Evolutionary conservation across 1,139 yeast species (phyloP), one percentile per base, ranked within the genome.

Genomic region (Hansenula anomala): DNA sequence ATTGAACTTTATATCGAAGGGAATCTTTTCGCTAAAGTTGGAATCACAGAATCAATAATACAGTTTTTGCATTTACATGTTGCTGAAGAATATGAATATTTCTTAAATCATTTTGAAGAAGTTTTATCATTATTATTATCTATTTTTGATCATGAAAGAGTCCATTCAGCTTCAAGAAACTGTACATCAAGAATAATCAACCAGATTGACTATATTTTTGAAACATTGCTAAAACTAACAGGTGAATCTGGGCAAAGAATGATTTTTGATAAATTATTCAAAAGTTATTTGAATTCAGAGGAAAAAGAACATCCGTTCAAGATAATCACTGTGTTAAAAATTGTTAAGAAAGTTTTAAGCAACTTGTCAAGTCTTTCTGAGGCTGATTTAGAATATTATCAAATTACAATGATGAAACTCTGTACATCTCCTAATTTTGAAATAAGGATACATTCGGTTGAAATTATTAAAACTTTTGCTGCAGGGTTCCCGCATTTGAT

Each of bases 381-480:
- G 4, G 48, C 51, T 19, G 63, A 63, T 28, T 49, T 58, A n/a
- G 53, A 52, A 17, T 47, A 45, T 18, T 56, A 60, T 6, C 61
- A 56, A 30, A 46, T 48, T 9, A 51, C 46, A 16, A 42, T 71
- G 4, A 49, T 61, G 37, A 52, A 53, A 14, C 48, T 70, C 11
- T 55, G 64, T 22, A 52, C 59, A 4, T 55, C 64, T 30, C 56
- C 59, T 19, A 58, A 60, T 19, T 64, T 61, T 34, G 58, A 59
- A 28, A 46, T 67, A 4, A 60, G 75, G 40, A 54, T 67, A 8
- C 54, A 59, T 31, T 58, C 73, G 0, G 58, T 56, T 24, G 64
- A 63, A 33, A 59, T 61, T 0, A 44, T 70, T 30, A 64, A 59
- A 36, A 45, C 44, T 3, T 63, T 71, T n/a, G 50, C 69, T 12